Percentiles rank a stretch among this genome's conserved stretches.
phyloP scores from a whole-genome alignment of 202 grass and related monocot species.

The Panicum hallii region DNA sequence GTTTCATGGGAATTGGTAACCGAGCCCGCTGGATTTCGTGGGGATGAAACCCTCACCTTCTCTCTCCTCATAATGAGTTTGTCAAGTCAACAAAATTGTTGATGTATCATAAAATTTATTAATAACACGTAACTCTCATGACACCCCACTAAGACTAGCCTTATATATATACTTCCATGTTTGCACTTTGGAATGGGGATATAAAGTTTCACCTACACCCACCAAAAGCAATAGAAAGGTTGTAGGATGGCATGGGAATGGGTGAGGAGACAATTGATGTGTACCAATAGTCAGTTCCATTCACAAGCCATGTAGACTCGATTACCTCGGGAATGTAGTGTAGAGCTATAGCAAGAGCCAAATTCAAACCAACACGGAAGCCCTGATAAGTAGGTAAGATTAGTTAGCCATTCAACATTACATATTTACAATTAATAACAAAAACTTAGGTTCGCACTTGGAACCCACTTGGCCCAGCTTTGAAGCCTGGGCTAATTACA shows the following conservation, averaged over 20 bases:
- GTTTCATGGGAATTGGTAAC: too few species aligned
- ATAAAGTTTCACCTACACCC: neutral
- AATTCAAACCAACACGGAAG: conserved; percentile 78
- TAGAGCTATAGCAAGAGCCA: conserved; percentile 93
- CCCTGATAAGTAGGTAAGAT: conserved; percentile 57
- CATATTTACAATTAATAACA: neutral
- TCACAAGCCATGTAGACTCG: conserved; percentile 21
- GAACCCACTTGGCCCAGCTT: neutral
- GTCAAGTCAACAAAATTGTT: too few species aligned
- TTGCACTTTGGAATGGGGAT: neutral
- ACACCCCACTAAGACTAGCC: too few species aligned
- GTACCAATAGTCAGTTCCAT: conserved; percentile 11
- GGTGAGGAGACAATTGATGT: neutral
- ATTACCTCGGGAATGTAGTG: conserved; percentile 98
- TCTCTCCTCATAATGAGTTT: too few species aligned
- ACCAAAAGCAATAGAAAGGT: neutral
- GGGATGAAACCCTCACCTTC: too few species aligned
- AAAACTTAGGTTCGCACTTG: neutral
- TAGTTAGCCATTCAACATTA: neutral
- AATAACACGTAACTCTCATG: too few species aligned
- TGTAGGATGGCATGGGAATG: neutral
- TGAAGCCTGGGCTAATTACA: neutral
- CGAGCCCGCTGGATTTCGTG: too few species aligned
- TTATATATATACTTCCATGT: too few species aligned
- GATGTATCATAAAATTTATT: too few species aligned